These are phyloP conservation scores for Dryadomyces quercivorus DNA, from an alignment of 2,329 filamentous ascomycete genomes.

Conservation along the genomic window DNA sequence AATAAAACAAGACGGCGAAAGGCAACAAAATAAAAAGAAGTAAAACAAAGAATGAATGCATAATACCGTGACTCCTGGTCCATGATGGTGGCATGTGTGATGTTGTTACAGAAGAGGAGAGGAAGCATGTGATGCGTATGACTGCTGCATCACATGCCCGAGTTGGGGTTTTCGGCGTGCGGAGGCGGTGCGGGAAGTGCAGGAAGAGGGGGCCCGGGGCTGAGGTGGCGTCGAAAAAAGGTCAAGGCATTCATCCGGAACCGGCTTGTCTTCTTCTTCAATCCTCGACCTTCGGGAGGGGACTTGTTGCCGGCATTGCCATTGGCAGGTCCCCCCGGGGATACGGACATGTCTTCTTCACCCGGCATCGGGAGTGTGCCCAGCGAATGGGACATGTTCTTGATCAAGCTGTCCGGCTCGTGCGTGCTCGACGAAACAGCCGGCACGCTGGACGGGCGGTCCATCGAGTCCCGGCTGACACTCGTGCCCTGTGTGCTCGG, in stretches of 20 bases:
- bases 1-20: constrained; percentile 2
- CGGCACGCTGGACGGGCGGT: constrained; percentile 33
- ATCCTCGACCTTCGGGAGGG: constrained; percentile 28
- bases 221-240: constrained; percentile 43
- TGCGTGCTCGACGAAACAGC: constrained; percentile 17
- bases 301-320: constrained; percentile 29
- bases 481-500: constrained; percentile 55
- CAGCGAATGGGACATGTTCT: constrained; percentile 14
- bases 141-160: not conserved
- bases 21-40: constrained; percentile 1
- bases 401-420: constrained; percentile 19
- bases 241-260: constrained; percentile 51
- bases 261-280: constrained; percentile 51
- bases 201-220: constrained; percentile 22
- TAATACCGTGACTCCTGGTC: constrained; percentile 1
- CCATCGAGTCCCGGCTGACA: constrained; percentile 46
- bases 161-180: not conserved
- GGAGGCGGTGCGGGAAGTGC: constrained; percentile 8
- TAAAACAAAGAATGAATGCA: not conserved
- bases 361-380: constrained; percentile 18
- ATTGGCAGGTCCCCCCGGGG: constrained; percentile 18
- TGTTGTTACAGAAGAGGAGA: constrained; percentile 1
- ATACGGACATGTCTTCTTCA: constrained; percentile 22
- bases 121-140: not conserved
- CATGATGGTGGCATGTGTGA: not conserved